phyloP scores from a whole-genome alignment of 192 early-diverging fungal species.

The Polychytrium aggregatum region DNA sequence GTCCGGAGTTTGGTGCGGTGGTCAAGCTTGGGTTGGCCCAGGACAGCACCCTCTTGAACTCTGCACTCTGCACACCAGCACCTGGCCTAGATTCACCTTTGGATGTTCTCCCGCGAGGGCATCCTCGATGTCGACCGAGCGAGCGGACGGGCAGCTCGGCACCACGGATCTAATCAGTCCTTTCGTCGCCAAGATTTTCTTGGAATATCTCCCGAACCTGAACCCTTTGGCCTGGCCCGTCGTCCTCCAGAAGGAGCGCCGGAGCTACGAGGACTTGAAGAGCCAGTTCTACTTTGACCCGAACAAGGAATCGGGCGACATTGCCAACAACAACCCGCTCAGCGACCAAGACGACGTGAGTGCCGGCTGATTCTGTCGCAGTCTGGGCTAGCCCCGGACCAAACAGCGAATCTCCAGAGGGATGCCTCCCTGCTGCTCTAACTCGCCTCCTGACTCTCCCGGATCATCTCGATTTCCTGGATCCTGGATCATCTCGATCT shows the following conservation, averaged over 20 bases:
- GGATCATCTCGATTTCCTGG: too few species aligned
- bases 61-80: neutral
- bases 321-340: slow-evolving; percentile 74
- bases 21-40: neutral
- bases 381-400: too few species aligned
- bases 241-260: slow-evolving; percentile 50
- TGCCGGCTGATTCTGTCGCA: too few species aligned
- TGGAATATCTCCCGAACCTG: slow-evolving; percentile 28
- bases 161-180: neutral
- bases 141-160: neutral
- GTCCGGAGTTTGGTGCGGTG: too few species aligned
- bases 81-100: too few species aligned
- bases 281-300: slow-evolving; percentile 58
- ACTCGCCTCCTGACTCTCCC: too few species aligned
- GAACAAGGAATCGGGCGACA: slow-evolving; percentile 39
- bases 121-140: neutral
- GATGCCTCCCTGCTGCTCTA: too few species aligned
- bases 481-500: too few species aligned
- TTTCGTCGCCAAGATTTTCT: slow-evolving; percentile 13
- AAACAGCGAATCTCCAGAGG: too few species aligned
- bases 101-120: neutral
- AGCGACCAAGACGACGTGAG: slow-evolving; percentile 65
- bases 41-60: neutral
- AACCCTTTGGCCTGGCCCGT: slow-evolving; percentile 35
- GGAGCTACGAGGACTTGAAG: slow-evolving; percentile 55